phyloP scores from a whole-genome alignment of 805 yeast genomes.

The Clavispora fructus region DNA sequence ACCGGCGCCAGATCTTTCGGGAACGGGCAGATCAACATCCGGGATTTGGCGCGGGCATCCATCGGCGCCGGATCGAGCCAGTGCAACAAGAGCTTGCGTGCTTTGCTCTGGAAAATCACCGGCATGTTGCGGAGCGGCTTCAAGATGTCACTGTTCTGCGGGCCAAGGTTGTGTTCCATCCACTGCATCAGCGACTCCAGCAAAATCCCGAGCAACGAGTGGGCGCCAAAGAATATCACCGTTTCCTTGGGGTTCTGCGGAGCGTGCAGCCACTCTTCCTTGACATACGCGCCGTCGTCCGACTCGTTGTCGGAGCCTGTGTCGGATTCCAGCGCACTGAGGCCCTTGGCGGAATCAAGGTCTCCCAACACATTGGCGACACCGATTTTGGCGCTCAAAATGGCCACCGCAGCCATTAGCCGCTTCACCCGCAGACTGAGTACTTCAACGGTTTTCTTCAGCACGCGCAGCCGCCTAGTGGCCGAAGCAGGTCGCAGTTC shows the following conservation, averaged over 20 bases:
- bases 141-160: constrained; percentile 15
- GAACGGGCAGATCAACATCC: constrained; percentile 21
- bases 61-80: constrained; percentile 30
- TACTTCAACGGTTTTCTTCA: not conserved
- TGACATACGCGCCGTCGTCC: not conserved
- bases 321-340: not conserved
- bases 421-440: not conserved
- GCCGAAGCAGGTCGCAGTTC: not conserved
- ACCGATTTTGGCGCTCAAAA: not conserved
- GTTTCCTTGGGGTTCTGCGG: not conserved
- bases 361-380: not conserved
- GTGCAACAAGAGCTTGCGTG: constrained; percentile 14
- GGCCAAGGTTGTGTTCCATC: constrained; percentile 24
- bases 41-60: constrained; percentile 14
- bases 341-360: not conserved
- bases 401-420: not conserved
- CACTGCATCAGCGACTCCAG: constrained; percentile 30
- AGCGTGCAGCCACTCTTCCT: not conserved
- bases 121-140: constrained; percentile 29
- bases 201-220: constrained; percentile 31
- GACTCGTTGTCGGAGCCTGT: not conserved
- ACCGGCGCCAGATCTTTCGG: constrained; percentile 12
- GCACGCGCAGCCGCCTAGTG: not conserved
- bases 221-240: constrained; percentile 29
- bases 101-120: constrained; percentile 14